Evolutionary conservation across 1,284 basidiomycete species (phyloP).

Genomic region (Tetrapyrgos nigripes): DNA sequence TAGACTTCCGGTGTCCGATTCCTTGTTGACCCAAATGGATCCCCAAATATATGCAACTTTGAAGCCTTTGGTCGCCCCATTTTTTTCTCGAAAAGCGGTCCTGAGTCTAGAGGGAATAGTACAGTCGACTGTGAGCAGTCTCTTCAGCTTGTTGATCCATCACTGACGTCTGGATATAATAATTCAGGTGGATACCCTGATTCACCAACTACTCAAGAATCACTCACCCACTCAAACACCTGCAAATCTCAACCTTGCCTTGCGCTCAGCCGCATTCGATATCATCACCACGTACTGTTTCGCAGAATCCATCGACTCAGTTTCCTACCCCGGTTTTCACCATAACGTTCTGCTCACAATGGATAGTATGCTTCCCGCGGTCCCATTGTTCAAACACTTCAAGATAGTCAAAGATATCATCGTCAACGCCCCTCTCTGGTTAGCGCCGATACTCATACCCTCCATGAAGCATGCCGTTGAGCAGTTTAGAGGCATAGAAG

Average conservation of each 20-base stretch:
- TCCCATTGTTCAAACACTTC: slow-evolving; percentile 33
- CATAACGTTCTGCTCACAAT: slow-evolving; percentile 30
- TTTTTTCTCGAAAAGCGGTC: too few relatives aligned
- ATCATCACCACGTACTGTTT: slow-evolving; percentile 37
- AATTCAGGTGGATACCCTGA: slow-evolving; percentile 26
- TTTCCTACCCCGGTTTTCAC: slow-evolving; percentile 29
- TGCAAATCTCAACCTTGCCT: slow-evolving; percentile 23
- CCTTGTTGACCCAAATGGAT: not conserved
- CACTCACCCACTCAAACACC: slow-evolving; percentile 9
- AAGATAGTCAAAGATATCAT: slow-evolving; percentile 25
- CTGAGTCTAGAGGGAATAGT: not conserved
- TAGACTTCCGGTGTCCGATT: not conserved
- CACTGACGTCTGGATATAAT: not conserved
- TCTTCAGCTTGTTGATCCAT: not conserved
- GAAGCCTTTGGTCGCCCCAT: too few relatives aligned
- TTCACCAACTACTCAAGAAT: slow-evolving; percentile 19
- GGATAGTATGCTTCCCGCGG: slow-evolving; percentile 21
- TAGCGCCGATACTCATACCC: slow-evolving; percentile 17
- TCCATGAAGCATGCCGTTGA: slow-evolving; percentile 7
- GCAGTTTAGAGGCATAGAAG: slow-evolving; percentile 13
- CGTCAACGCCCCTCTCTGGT: slow-evolving; percentile 19
- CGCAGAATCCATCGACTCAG: slow-evolving; percentile 24
- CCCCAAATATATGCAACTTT: too few relatives aligned
- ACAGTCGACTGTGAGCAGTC: not conserved
- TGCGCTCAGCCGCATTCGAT: slow-evolving; percentile 27